Evolutionary conservation across 805 yeast species (phyloP), one percentile per base, ranked within the genome.

Genomic region (Ogataea nakhonphanomensis): DNA sequence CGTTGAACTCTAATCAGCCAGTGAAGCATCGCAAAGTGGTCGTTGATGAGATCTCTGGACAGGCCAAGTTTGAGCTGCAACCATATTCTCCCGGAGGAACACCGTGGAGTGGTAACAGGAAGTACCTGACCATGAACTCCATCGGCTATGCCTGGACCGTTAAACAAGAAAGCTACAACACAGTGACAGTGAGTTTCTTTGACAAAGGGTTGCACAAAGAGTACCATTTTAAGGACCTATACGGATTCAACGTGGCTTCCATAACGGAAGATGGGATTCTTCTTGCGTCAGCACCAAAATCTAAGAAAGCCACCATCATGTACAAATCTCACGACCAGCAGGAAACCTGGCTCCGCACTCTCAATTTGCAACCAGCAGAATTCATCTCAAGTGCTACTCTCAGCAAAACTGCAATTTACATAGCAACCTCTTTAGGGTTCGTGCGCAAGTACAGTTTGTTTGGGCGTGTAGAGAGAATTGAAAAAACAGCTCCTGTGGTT

Each of bases 1-100:
- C 50, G 11, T 11, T 36, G 14, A 28, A 27, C 17, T 27, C 33
- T 12, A 12, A 30, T 14, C 36, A 24, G n/a, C 35, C 43, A 14
- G 30, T 35, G 13, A 46, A 48, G 27, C 38, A 33, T 11, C 37
- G 44, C 23, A 32, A 37, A 27, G 30, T 39, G 11, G 46, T 35
- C 14, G 45, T 30, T 15, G 41, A 24, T 15, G 23, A 33, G 8
- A 30, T 41, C 17, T 20, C 35, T 13, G 26, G 37, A 11, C 8
- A 35, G 31, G 40, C 50, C 4, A 45, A 37, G 28, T 66, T 64
- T 35, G 66, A 64, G 7, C 53, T 79, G 22, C 67, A 64, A 33
- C 90, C 96, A 0, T 83, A 79, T 51, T 87, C 95, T 3, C 84
- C 87, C 1, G 98, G 98, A 1, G 76, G 84, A 6, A 91, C 98